Percentiles rank a stretch among this genome's conserved stretches.
These are phyloP conservation scores for Paratinospora sagittata DNA, from an alignment of 164 flowering plant genomes.

Conservation along the genomic window DNA sequence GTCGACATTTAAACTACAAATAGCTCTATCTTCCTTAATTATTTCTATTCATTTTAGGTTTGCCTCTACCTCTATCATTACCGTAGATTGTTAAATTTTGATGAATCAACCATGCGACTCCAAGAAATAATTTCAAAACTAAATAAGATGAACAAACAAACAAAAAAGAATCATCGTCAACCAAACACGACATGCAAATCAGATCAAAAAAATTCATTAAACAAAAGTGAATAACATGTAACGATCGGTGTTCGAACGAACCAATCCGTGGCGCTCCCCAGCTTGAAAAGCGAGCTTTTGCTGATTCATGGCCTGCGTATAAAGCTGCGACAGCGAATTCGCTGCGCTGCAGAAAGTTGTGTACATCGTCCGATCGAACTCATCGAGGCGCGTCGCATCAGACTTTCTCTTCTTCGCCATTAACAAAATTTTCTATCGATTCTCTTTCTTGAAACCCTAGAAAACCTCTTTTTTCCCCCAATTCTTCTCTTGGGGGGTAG, in stretches of 20 bases:
- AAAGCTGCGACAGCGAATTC: conserved; percentile 79
- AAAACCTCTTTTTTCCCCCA: not conserved
- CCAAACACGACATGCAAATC: not conserved
- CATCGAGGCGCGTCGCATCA: conserved; percentile 63
- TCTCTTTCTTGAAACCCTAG: conserved; percentile 1
- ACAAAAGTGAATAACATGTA: not conserved
- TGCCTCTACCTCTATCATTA: no score
- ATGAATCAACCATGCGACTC: not conserved
- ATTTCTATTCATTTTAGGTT: no score
- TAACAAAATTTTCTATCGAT: not conserved
- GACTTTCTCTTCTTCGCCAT: conserved; percentile 94
- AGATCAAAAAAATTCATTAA: not conserved
- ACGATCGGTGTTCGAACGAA: not conserved
- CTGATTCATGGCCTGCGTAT: conserved; percentile 73
- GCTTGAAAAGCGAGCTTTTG: conserved; percentile 71
- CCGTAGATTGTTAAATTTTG: no score
- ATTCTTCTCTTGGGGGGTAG: not conserved
- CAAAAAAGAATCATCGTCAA: not conserved
- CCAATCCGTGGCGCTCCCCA: conserved; percentile 76
- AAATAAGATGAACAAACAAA: no score
- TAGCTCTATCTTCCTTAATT: no score
- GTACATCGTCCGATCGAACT: conserved; percentile 83
- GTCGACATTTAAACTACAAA: no score
- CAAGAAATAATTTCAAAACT: not conserved
- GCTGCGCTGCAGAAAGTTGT: conserved; percentile 77